These are phyloP conservation scores for Posidonia australis DNA, from an alignment of 106 monocot genomes.

Conservation along the genomic window DNA sequence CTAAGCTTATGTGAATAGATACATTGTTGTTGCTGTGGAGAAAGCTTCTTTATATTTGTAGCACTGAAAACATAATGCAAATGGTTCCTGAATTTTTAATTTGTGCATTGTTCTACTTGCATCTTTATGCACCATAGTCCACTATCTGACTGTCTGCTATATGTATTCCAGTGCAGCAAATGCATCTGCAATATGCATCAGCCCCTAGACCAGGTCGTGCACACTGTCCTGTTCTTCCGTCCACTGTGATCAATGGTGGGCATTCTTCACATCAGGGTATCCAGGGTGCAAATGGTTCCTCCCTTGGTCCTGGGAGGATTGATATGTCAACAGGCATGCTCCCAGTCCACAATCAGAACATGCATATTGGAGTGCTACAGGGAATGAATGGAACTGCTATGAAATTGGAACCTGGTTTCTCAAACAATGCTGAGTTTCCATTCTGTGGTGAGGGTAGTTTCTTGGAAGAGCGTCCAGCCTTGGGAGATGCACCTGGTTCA, in stretches of 20 bases:
- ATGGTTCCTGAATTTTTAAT: too few species aligned
- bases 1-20: too few species aligned
- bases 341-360: conserved; percentile 24
- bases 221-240: conserved; percentile 40
- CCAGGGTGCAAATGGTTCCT: conserved; percentile 23
- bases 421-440: conserved; percentile 47
- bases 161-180: conserved; percentile 48
- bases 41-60: too few species aligned
- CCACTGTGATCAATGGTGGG: conserved; percentile 39
- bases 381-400: conserved; percentile 40
- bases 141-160: neutral
- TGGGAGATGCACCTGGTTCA: conserved; percentile 53
- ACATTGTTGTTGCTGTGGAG: too few species aligned
- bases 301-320: conserved; percentile 24
- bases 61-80: too few species aligned
- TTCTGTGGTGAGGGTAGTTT: conserved; percentile 43
- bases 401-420: conserved; percentile 59
- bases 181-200: conserved; percentile 31
- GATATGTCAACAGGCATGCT: conserved; percentile 41
- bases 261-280: conserved; percentile 33
- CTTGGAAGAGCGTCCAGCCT: conserved; percentile 36
- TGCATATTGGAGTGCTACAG: conserved; percentile 29
- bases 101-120: neutral
- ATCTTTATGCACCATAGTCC: neutral
- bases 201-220: conserved; percentile 26